Percentiles rank a stretch among this genome's conserved stretches.
phyloP scores from a whole-genome alignment of 495 filamentous ascomycete genomes.

The Antarctomyces pellizariae region DNA sequence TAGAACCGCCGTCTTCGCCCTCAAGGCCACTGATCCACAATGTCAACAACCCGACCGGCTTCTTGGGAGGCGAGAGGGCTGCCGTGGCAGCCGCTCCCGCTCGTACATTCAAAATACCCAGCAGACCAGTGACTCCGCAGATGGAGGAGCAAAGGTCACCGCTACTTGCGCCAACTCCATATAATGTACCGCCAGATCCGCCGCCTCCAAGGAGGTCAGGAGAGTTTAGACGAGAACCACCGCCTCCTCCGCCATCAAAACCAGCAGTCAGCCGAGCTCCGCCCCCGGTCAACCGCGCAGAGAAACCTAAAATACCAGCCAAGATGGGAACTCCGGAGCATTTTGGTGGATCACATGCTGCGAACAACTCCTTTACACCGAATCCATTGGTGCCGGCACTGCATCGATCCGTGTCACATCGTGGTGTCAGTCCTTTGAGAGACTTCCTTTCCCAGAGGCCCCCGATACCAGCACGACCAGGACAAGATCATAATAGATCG shows the following conservation, averaged over 20 bases:
- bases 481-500: no score
- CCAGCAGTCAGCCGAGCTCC: no score
- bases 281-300: conserved; percentile 54
- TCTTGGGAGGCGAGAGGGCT: no score
- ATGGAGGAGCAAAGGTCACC: conserved; percentile 22
- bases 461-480: no score
- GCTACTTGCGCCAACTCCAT: conserved; percentile 14
- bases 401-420: no score
- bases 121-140: conserved; percentile 23
- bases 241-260: no score
- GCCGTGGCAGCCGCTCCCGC: conserved; percentile 23
- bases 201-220: conserved; percentile 29
- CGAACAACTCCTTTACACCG: no score
- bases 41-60: conserved; percentile 11
- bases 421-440: no score
- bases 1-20: conserved; percentile 58
- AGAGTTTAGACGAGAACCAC: conserved; percentile 24
- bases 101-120: conserved; percentile 28
- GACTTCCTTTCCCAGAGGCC: no score
- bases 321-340: no score
- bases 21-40: conserved; percentile 23
- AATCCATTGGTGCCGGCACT: no score
- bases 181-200: conserved; percentile 27
- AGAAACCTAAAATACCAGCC: conserved; percentile 51
- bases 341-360: no score